phyloP scores from a whole-genome alignment of 331 rosid genomes.

The Spiraea crenata region DNA sequence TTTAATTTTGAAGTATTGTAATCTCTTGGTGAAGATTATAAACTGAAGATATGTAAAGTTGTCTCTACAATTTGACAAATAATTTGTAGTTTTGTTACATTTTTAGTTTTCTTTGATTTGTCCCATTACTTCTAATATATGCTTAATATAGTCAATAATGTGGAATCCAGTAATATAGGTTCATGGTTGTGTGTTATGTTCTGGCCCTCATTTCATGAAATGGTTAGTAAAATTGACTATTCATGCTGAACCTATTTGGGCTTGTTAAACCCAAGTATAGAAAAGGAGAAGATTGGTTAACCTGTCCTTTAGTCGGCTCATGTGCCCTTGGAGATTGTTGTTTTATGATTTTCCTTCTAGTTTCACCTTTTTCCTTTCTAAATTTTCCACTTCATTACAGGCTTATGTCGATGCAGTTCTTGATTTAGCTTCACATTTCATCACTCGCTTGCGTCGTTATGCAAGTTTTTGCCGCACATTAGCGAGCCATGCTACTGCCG shows the following conservation, averaged over 20 bases:
- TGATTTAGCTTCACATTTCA: slow-evolving; percentile 96
- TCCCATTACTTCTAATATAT: background rate
- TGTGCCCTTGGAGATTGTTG: background rate
- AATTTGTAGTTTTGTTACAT: background rate
- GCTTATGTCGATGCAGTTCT: slow-evolving; percentile 96
- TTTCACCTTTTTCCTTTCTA: background rate
- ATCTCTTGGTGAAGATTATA: background rate
- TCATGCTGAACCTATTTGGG: background rate
- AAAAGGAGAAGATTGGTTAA: background rate
- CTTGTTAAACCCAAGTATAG: background rate
- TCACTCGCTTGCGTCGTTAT: slow-evolving; percentile 88
- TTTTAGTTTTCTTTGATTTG: slow-evolving; percentile 8
- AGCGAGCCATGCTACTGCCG: slow-evolving; percentile 92
- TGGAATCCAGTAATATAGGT: slow-evolving; percentile 6
- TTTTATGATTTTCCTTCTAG: background rate
- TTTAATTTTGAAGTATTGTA: background rate
- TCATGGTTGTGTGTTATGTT: background rate
- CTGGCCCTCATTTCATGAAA: background rate
- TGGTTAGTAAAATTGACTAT: background rate
- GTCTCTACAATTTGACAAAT: background rate
- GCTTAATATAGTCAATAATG: background rate
- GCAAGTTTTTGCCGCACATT: slow-evolving; percentile 90
- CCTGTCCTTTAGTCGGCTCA: background rate
- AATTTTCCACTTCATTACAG: slow-evolving; percentile 46
- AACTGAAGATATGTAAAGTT: background rate